Evolutionary conservation across 495 filamentous ascomycete genomes (phyloP).

Genomic region (Aspergillus ostianus): DNA sequence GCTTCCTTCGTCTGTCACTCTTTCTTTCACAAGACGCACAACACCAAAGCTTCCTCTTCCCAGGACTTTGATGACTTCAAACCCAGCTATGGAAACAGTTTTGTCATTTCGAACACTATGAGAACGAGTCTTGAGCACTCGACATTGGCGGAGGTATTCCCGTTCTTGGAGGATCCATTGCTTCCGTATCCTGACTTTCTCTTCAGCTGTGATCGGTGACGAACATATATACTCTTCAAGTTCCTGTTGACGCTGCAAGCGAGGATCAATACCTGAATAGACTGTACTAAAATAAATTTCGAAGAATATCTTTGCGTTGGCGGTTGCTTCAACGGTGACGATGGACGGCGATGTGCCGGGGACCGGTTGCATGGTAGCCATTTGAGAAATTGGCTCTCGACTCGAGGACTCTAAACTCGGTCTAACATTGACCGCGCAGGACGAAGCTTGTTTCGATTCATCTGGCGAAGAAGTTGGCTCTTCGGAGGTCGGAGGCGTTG

Average conservation of each 20-base stretch:
- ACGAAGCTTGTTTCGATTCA: slow-evolving; percentile 18
- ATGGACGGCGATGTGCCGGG: slow-evolving; percentile 54
- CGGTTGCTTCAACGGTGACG: slow-evolving; percentile 70
- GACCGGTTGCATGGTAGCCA: slow-evolving; percentile 21
- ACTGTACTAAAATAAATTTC: slow-evolving; percentile 78
- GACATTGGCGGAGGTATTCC: slow-evolving; percentile 70
- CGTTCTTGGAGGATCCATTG: slow-evolving; percentile 66
- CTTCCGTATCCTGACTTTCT: slow-evolving; percentile 52
- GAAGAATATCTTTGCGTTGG: slow-evolving; percentile 81
- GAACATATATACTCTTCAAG: slow-evolving; percentile 62
- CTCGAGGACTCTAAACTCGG: slow-evolving; percentile 13
- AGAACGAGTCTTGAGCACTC: slow-evolving; percentile 64
- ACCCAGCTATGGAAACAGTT: slow-evolving; percentile 59
- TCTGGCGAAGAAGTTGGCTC: slow-evolving; percentile 26
- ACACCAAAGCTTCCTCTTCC: slow-evolving; percentile 95
- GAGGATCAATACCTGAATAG: slow-evolving; percentile 52
- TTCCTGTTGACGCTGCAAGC: slow-evolving; percentile 63
- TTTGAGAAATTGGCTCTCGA: slow-evolving; percentile 10
- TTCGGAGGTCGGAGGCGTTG: slow-evolving; percentile 39
- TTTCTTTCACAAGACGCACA: slow-evolving; percentile 78
- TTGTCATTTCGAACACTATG: slow-evolving; percentile 35
- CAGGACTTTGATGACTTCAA: slow-evolving; percentile 78
- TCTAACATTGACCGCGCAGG: background rate
- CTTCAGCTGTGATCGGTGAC: slow-evolving; percentile 50
- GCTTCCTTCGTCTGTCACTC: slow-evolving; percentile 13